These are phyloP conservation scores for Luffa acutangula DNA, from an alignment of 306 rosid genomes.

Conservation along the genomic window DNA sequence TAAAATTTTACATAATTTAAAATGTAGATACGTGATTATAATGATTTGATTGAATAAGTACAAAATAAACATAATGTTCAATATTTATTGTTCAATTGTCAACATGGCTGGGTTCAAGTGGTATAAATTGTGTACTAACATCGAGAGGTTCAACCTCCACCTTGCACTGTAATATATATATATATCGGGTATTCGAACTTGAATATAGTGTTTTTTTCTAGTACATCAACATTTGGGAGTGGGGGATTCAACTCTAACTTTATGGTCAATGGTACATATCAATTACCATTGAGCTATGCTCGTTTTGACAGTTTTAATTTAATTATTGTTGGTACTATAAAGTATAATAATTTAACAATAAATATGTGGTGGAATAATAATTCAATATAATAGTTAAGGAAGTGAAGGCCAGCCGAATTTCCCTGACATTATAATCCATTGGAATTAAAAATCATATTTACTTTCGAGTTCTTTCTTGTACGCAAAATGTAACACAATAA, in stretches of 20 bases:
- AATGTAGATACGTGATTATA: neutral
- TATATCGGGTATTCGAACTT: no score
- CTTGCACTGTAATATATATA: no score
- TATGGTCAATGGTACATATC: no score
- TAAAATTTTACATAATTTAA: no score
- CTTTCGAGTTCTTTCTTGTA: neutral
- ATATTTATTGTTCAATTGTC: neutral
- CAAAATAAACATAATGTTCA: neutral
- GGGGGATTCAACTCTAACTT: no score
- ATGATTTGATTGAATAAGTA: neutral
- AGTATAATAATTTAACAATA: neutral
- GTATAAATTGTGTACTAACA: no score
- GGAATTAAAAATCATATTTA: neutral
- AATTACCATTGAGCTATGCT: no score
- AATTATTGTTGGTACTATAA: neutral
- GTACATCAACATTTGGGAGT: no score
- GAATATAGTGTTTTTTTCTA: no score
- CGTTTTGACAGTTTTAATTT: neutral
- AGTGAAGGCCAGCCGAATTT: neutral
- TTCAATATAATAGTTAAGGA: neutral
- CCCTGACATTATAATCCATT: conserved; percentile 1
- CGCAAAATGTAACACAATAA: neutral
- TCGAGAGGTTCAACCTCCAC: no score
- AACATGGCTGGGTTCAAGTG: no score
- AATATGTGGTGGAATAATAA: neutral